Evolutionary conservation across 192 early-diverging fungal species (phyloP).

Genomic region (Coemansia sp.): DNA sequence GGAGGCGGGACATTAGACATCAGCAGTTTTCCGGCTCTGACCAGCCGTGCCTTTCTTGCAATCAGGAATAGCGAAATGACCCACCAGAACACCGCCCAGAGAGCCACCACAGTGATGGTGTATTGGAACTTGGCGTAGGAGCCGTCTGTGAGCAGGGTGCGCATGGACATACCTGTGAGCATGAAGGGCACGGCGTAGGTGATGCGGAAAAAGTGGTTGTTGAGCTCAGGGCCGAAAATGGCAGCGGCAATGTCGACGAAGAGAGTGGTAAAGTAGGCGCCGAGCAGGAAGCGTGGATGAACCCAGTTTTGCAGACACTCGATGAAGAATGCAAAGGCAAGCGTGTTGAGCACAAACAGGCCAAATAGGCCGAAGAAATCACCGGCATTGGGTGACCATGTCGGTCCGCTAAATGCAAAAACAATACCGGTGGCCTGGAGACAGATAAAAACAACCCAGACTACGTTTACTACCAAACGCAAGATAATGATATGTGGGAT

Average conservation of each 20-base stretch:
- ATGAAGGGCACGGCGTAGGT: conserved; percentile 43
- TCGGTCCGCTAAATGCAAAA: conserved; percentile 38
- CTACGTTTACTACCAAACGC: conserved; percentile 30
- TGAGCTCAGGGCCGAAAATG: conserved; percentile 48
- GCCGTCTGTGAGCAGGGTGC: conserved; percentile 37
- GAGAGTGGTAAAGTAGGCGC: conserved; percentile 39
- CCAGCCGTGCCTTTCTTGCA: conserved; percentile 44
- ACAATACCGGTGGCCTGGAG: conserved; percentile 38
- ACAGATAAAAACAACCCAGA: conserved; percentile 33
- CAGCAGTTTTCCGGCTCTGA: conserved; percentile 28
- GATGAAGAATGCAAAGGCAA: conserved; percentile 50
- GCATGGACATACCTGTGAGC: conserved; percentile 28
- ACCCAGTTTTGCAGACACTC: conserved; percentile 52
- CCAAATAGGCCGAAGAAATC: conserved; percentile 49
- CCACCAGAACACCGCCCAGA: conserved; percentile 41
- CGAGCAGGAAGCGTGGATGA: conserved; percentile 44
- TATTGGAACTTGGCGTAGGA: conserved; percentile 37
- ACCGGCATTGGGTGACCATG: conserved; percentile 35
- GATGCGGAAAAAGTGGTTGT: conserved; percentile 52
- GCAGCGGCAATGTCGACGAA: conserved; percentile 47
- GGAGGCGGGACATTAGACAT: conserved; percentile 50
- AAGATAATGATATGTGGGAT: conserved; percentile 32
- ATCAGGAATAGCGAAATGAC: conserved; percentile 47
- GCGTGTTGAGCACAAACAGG: conserved; percentile 38
- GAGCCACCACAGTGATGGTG: conserved; percentile 29